These are phyloP conservation scores for Citrus trifoliata DNA, from an alignment of 345 rosid genomes.

Conservation along the genomic window DNA sequence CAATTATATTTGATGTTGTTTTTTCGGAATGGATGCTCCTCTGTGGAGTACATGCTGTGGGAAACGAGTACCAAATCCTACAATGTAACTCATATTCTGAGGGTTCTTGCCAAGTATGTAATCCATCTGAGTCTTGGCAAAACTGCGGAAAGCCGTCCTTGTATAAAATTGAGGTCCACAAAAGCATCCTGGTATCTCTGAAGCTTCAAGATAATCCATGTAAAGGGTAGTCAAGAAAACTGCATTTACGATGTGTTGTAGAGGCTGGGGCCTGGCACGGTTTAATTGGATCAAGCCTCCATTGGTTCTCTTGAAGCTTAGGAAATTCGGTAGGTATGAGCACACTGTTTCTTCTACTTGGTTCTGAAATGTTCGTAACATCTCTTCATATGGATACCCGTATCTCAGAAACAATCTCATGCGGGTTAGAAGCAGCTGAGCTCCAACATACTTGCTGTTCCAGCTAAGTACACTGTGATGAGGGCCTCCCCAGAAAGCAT, in stretches of 20 bases:
- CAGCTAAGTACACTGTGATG: conserved; percentile 85
- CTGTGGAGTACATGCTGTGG: conserved; percentile 85
- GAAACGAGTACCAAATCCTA: conserved; percentile 80
- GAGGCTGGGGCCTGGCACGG: conserved; percentile 88
- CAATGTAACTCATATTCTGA: conserved; percentile 85
- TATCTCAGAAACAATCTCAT: conserved; percentile 69
- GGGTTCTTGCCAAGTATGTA: conserved; percentile 95
- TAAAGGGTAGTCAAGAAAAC: conserved; percentile 72
- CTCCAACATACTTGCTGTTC: conserved; percentile 97
- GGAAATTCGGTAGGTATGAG: conserved; percentile 57
- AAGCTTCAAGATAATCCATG: conserved; percentile 93
- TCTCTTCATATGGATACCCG: conserved; percentile 89
- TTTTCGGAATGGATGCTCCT: conserved; percentile 88
- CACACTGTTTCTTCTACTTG: conserved; percentile 76
- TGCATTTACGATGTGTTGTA: conserved; percentile 78
- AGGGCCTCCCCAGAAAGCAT: conserved; percentile 73
- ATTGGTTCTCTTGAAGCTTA: conserved; percentile 62
- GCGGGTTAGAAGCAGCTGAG: conserved; percentile 74
- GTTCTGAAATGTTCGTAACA: conserved; percentile 75
- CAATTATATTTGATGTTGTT: conserved; percentile 77
- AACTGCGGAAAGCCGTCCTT: conserved; percentile 51
- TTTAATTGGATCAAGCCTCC: conserved; percentile 83
- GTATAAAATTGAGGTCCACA: conserved; percentile 88
- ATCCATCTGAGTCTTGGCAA: conserved; percentile 86
- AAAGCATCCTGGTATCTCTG: conserved; percentile 95